Conservation (phyloP, 805 yeast genomes). For the Ogataea saltuana region DNA sequence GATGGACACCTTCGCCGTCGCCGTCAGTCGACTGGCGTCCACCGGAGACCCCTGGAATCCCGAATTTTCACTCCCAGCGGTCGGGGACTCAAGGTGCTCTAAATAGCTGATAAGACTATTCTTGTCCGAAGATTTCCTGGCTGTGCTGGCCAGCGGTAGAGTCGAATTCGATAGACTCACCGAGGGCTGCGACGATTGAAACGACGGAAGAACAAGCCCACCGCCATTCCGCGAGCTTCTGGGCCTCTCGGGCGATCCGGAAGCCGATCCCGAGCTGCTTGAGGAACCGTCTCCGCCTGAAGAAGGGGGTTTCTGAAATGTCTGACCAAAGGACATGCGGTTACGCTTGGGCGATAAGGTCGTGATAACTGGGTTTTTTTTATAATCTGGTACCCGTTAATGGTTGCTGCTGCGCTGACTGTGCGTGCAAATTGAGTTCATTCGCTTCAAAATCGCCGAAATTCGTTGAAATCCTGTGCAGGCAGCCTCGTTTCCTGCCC, state of each 20-base stretch:
- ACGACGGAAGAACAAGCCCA: slow-evolving; percentile 25
- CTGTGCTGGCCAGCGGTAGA: slow-evolving; percentile 15
- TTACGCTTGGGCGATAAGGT: background rate
- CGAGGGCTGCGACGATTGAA: slow-evolving; percentile 26
- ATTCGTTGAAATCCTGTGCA: too few relatives aligned
- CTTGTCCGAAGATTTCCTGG: slow-evolving; percentile 10
- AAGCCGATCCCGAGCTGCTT: background rate
- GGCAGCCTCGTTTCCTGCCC: too few relatives aligned
- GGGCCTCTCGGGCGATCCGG: slow-evolving; percentile 7
- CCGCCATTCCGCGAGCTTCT: slow-evolving; percentile 14
- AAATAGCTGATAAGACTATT: slow-evolving; percentile 20
- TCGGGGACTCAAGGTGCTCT: slow-evolving; percentile 22
- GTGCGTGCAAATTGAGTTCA: too few relatives aligned
- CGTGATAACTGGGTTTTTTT: too few relatives aligned
- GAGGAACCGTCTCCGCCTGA: slow-evolving; percentile 1
- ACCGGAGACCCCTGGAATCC: background rate
- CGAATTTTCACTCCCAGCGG: background rate
- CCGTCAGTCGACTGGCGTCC: too few relatives aligned
- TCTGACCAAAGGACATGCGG: slow-evolving; percentile 9
- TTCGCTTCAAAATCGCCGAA: too few relatives aligned
- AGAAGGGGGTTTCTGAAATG: slow-evolving; percentile 3
- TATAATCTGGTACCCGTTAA: too few relatives aligned
- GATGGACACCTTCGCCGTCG: background rate
- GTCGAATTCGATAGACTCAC: slow-evolving; percentile 23
- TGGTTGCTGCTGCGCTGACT: too few relatives aligned